Evolutionary conservation across 345 rosid genomes (phyloP).

Genomic region (Adansonia digitata): DNA sequence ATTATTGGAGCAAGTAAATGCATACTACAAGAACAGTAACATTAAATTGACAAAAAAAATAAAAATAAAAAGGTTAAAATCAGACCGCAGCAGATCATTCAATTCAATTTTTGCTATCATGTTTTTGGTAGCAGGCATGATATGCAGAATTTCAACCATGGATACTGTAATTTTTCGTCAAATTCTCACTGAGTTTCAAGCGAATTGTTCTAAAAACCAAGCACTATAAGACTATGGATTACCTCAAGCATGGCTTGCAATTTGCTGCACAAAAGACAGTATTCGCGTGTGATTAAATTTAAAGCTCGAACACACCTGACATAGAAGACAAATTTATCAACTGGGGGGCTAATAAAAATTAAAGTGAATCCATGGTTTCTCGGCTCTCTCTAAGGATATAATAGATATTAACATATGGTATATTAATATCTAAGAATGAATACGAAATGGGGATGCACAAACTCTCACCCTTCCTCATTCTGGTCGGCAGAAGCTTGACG

Average conservation of each 20-base stretch:
- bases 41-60: too few relatives aligned
- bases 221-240: neutral
- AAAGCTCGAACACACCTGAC: slow-evolving; percentile 7
- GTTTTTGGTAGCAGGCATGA: neutral
- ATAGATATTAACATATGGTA: neutral
- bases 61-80: too few relatives aligned
- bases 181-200: neutral
- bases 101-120: neutral
- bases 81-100: neutral
- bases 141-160: neutral
- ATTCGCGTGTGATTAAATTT: neutral
- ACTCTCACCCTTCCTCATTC: slow-evolving; percentile 24
- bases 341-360: neutral
- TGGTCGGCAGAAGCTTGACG: slow-evolving; percentile 24
- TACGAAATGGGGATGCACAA: neutral
- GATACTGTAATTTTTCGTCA: neutral
- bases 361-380: neutral
- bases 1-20: neutral
- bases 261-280: neutral
- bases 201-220: neutral
- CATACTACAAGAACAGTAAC: too few relatives aligned
- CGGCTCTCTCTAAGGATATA: neutral
- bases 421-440: neutral
- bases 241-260: neutral
- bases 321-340: neutral